Evolutionary conservation across 495 filamentous ascomycete genomes (phyloP), one percentile per base, ranked within the genome.

Genomic region (Podospora didyma): DNA sequence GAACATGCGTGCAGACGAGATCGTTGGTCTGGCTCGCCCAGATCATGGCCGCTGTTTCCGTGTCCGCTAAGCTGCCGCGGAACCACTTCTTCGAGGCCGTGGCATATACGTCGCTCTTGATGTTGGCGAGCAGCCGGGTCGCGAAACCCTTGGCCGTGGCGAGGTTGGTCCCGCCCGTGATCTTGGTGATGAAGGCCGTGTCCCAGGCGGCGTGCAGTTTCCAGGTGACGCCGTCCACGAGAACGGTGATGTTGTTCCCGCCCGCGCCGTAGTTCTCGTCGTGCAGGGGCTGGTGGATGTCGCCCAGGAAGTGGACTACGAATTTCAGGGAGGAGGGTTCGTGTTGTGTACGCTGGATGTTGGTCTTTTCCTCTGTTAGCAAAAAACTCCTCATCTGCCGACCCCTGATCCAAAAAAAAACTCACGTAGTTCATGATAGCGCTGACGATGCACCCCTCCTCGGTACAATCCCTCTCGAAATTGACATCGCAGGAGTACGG

Each of bases 121-220:
- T 84, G 26, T 71, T 67, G 20, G 58, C 64, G 24, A 67, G 71
- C 4, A 79, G 62, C 11, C 35, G 63, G 12, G 52, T 47, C 9
- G 75, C 26, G 3, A 51, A 28, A 5, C 60, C 52, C 49, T 67
- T 61, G 12, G 76, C 75, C 22, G 66, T 59, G 19, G 68, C 48
- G 28, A 69, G 57, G 14, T 68, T 67, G 24, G 67, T 70, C 28
- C 79, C 79, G 35, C 81, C 82, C 7, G 55, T 52, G 7, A 78
- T 61, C 31, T 81, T 70, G 58, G 84, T 76, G 14, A 84, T 82
- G 66, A 88, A 87, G 39, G 80, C 68, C 21, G 78, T 86, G 66
- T 88, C 85, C 85, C 86, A 88, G 53, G 77, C 73, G 2, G 82
- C 64, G 65, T 88, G 85, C 4, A 88, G 73, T 56, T 88, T 88